Percentiles rank a stretch among this genome's conserved stretches.
Evolutionary conservation across 179 eudicot species (phyloP).

Genomic region (Pouteria campechiana): DNA sequence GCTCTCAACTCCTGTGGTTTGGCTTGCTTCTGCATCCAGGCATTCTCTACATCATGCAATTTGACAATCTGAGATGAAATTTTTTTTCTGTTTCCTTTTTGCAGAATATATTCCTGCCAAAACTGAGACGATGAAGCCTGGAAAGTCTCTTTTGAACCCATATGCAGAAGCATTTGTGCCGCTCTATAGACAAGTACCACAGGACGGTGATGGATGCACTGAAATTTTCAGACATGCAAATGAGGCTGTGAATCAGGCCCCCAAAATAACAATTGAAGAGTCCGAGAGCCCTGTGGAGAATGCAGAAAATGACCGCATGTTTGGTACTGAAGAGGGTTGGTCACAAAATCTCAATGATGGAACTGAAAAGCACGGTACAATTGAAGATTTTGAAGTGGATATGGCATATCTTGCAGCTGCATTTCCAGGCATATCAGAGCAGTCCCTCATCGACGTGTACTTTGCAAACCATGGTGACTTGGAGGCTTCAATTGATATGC

Average conservation of each 20-base stretch:
- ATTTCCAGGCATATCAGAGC: slow-evolving; percentile 71
- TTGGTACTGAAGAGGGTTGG: slow-evolving; percentile 19
- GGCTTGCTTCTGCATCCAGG: too few species aligned
- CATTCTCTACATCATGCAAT: too few species aligned
- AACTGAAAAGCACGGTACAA: slow-evolving; percentile 17
- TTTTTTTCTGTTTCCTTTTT: too few species aligned
- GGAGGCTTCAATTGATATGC: slow-evolving; percentile 78
- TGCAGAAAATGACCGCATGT: slow-evolving; percentile 9
- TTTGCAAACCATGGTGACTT: slow-evolving; percentile 52
- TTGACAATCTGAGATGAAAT: too few species aligned
- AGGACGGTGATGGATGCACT: slow-evolving; percentile 13
- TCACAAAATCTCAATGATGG: slow-evolving; percentile 21
- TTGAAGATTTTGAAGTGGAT: slow-evolving; percentile 64
- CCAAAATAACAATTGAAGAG: too few species aligned
- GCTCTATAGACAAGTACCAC: slow-evolving; percentile 48
- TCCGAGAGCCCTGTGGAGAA: slow-evolving; percentile 5
- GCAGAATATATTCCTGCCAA: too few species aligned
- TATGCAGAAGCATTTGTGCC: slow-evolving; percentile 61
- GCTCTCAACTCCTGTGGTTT: too few species aligned
- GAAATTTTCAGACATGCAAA: slow-evolving; percentile 8
- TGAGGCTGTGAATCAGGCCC: slow-evolving; percentile 8
- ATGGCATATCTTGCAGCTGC: slow-evolving; percentile 71
- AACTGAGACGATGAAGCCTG: slow-evolving; percentile 34
- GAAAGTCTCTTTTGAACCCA: slow-evolving; percentile 61
- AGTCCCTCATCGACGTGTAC: slow-evolving; percentile 72